A percentile compares a stretch with the other conserved stretches of the same genome.
These are phyloP conservation scores for Dactylellina sp. DNA, from an alignment of 2,329 filamentous ascomycete species.

Conservation along the genomic window DNA sequence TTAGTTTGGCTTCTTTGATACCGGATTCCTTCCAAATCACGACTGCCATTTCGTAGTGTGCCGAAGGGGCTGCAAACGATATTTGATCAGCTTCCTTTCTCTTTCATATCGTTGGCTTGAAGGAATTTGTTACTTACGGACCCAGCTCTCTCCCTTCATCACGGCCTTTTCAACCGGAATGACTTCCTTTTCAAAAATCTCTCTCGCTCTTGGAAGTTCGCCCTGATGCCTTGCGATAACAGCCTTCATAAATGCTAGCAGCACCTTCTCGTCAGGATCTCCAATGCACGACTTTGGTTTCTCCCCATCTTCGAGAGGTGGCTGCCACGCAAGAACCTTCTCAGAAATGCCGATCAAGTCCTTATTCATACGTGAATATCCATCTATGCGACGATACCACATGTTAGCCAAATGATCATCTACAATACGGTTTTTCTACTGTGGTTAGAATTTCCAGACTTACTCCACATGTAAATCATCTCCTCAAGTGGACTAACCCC, in stretches of 20 bases:
- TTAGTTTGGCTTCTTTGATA: conserved; percentile 70
- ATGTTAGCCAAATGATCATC: conserved; percentile 1
- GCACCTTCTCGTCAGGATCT: conserved; percentile 72
- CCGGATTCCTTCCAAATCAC: conserved; percentile 78
- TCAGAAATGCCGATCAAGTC: conserved; percentile 75
- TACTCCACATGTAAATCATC: conserved; percentile 90
- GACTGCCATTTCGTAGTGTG: conserved; percentile 87
- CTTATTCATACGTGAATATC: conserved; percentile 80
- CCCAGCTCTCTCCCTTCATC: conserved; percentile 73
- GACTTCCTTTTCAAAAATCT: conserved; percentile 70
- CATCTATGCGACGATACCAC: conserved; percentile 66
- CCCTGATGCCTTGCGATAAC: conserved; percentile 75
- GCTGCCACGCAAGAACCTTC: conserved; percentile 72
- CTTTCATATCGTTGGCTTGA: background rate
- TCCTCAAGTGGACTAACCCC: conserved; percentile 85
- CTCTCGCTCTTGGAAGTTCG: conserved; percentile 73
- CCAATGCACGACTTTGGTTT: conserved; percentile 64
- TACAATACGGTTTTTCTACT: background rate
- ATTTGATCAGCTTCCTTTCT: background rate
- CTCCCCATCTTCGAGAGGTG: conserved; percentile 68
- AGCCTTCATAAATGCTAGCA: conserved; percentile 75
- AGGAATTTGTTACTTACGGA: conserved; percentile 65
- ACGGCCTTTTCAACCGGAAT: conserved; percentile 71
- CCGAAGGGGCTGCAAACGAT: conserved; percentile 70
- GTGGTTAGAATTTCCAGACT: conserved; percentile 19